Conservation (phyloP, 371 early-diverging fungal species). For the Mucor indicus region DNA sequence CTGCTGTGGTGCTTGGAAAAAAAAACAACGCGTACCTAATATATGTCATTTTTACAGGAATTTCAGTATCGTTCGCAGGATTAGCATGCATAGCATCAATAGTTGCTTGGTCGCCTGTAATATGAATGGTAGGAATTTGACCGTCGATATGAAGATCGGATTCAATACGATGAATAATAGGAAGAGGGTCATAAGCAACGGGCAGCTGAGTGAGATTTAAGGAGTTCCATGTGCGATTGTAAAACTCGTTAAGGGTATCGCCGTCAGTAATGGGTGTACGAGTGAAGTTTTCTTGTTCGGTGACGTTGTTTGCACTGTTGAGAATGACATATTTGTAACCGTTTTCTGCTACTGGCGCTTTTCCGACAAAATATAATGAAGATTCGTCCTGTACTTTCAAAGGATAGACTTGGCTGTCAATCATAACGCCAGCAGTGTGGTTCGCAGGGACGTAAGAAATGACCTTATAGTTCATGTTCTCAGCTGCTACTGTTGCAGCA, state of each 20-base stretch:
- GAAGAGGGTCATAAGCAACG: conserved; percentile 1
- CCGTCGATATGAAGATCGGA: conserved; percentile 14
- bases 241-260: conserved; percentile 15
- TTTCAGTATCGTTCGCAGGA: conserved; percentile 9
- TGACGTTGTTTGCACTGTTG: not conserved
- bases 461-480: not conserved
- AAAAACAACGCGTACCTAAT: conserved; percentile 11
- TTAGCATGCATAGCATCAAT: conserved; percentile 25
- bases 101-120: conserved; percentile 9
- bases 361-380: not conserved
- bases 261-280: not conserved
- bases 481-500: not conserved
- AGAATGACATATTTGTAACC: conserved; percentile 15
- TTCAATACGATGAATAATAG: conserved; percentile 13
- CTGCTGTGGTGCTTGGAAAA: not conserved
- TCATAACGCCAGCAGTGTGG: not conserved
- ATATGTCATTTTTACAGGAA: conserved; percentile 26
- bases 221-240: conserved; percentile 20
- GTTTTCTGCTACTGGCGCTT: conserved; percentile 9
- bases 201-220: conserved; percentile 7
- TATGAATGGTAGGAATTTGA: conserved; percentile 24
- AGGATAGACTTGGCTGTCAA: not conserved
- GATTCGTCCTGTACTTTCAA: not conserved
- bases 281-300: conserved; percentile 10
- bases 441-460: not conserved